Evolutionary conservation across 2,329 filamentous ascomycete species (phyloP).

Genomic region (Diaporthe velutina): DNA sequence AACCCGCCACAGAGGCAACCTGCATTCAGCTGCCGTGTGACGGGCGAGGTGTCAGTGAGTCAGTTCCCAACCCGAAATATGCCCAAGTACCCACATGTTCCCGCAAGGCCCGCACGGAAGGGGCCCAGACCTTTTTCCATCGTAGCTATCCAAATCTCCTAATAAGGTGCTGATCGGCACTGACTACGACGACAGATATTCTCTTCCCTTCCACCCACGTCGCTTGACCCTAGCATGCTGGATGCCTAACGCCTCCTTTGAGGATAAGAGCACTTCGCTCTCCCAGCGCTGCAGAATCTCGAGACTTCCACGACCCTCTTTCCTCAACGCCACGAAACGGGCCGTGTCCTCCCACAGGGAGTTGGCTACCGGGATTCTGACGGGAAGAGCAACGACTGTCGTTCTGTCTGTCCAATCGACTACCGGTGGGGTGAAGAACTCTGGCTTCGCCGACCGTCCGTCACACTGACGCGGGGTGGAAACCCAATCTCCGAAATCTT

Average conservation of each 20-base stretch:
- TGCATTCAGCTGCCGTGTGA: slow-evolving; percentile 30
- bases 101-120: slow-evolving; percentile 4
- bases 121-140: slow-evolving; percentile 10
- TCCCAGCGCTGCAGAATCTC: not conserved
- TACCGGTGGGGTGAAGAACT: not conserved
- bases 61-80: slow-evolving; percentile 16
- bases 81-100: slow-evolving; percentile 1
- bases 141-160: slow-evolving; percentile 31
- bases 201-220: not conserved
- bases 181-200: slow-evolving; percentile 32
- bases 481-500: not conserved
- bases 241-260: not conserved
- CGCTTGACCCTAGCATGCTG: slow-evolving; percentile 9
- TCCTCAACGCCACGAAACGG: not conserved
- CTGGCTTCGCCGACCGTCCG: not conserved
- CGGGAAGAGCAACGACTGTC: not conserved
- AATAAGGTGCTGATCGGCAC: slow-evolving; percentile 35
- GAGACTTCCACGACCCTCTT: slow-evolving; percentile 7
- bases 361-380: not conserved
- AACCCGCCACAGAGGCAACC: slow-evolving; percentile 17
- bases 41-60: slow-evolving; percentile 16
- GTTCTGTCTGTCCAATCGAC: not conserved
- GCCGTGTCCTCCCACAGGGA: not conserved
- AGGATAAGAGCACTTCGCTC: slow-evolving; percentile 17
- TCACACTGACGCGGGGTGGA: not conserved